Conservation (phyloP, 306 rosid species). For the Ormosia semicastrata region DNA sequence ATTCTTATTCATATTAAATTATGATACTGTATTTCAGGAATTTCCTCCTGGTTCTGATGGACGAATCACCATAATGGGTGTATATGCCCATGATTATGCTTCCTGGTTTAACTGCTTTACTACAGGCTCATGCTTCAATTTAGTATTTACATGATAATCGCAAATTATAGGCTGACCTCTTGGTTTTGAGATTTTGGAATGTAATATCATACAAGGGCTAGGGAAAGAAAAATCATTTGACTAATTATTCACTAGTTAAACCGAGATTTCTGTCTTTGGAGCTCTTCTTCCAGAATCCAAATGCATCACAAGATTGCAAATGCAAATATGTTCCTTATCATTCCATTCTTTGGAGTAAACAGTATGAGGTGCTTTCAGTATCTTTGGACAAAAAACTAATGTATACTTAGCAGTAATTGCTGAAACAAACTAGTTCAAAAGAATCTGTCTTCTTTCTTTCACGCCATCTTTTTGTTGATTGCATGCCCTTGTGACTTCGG, state of each 20-base stretch:
- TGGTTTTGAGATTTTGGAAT: slow-evolving; percentile 30
- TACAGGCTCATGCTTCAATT: background rate
- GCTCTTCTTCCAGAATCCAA: slow-evolving; percentile 43
- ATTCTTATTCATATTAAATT: slow-evolving; percentile 18
- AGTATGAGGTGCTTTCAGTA: slow-evolving; percentile 54
- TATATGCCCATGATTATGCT: slow-evolving; percentile 73
- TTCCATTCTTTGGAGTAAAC: slow-evolving; percentile 46
- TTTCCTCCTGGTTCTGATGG: slow-evolving; percentile 98
- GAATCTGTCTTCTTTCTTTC: slow-evolving; percentile 1
- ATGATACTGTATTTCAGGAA: slow-evolving; percentile 58
- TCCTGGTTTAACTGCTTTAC: slow-evolving; percentile 6
- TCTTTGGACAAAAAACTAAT: slow-evolving; percentile 49
- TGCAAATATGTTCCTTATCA: slow-evolving; percentile 37
- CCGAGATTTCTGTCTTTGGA: slow-evolving; percentile 48
- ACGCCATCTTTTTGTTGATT: background rate
- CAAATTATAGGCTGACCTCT: slow-evolving; percentile 3
- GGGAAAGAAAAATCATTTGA: slow-evolving; percentile 36
- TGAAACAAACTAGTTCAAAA: slow-evolving; percentile 24
- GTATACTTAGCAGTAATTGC: slow-evolving; percentile 34
- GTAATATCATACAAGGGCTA: slow-evolving; percentile 23
- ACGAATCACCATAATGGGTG: slow-evolving; percentile 93
- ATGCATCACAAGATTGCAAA: slow-evolving; percentile 49
- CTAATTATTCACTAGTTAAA: slow-evolving; percentile 42
- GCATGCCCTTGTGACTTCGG: slow-evolving; percentile 24
- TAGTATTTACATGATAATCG: slow-evolving; percentile 21